phyloP scores from a whole-genome alignment of 768 basidiomycete genomes.

The Trametes cingulata region DNA sequence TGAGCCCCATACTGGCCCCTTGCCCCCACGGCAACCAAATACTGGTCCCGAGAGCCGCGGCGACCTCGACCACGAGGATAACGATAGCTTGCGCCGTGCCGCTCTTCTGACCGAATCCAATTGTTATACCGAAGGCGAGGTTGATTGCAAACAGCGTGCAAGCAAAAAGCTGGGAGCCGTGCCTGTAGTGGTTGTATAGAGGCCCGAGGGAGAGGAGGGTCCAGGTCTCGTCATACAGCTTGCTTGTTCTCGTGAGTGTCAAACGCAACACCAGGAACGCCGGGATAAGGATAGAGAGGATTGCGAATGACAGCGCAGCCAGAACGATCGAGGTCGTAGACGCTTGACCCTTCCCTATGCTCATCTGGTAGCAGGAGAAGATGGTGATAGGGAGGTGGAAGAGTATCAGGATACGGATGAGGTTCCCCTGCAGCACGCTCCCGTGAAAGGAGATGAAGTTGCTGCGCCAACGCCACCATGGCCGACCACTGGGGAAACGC shows the following conservation, averaged over 20 bases:
- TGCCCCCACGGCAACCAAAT: slow-evolving; percentile 97
- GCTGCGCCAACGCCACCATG: slow-evolving; percentile 54
- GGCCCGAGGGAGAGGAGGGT: slow-evolving; percentile 90
- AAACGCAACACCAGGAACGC: slow-evolving; percentile 76
- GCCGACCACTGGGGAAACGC: slow-evolving; percentile 38
- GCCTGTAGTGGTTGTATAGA: slow-evolving; percentile 92
- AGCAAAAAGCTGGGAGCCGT: slow-evolving; percentile 88
- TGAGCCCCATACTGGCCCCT: slow-evolving; percentile 94
- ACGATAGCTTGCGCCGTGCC: slow-evolving; percentile 92
- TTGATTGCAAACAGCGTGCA: slow-evolving; percentile 80
- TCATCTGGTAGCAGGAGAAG: slow-evolving; percentile 88
- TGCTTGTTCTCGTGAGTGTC: slow-evolving; percentile 76
- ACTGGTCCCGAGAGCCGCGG: slow-evolving; percentile 83
- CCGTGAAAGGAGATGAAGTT: slow-evolving; percentile 79
- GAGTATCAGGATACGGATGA: slow-evolving; percentile 84
- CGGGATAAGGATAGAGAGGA: slow-evolving; percentile 80
- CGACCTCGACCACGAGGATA: slow-evolving; percentile 86
- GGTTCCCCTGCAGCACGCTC: slow-evolving; percentile 83
- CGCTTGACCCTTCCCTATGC: slow-evolving; percentile 50
- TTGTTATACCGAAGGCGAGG: slow-evolving; percentile 76
- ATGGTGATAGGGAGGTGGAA: slow-evolving; percentile 96
- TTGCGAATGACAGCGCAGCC: slow-evolving; percentile 76
- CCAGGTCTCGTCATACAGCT: slow-evolving; percentile 92
- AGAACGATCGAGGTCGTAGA: slow-evolving; percentile 68
- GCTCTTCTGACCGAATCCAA: slow-evolving; percentile 87